Conservation (phyloP, 106 monocot species). For the Vanilla planifolia region DNA sequence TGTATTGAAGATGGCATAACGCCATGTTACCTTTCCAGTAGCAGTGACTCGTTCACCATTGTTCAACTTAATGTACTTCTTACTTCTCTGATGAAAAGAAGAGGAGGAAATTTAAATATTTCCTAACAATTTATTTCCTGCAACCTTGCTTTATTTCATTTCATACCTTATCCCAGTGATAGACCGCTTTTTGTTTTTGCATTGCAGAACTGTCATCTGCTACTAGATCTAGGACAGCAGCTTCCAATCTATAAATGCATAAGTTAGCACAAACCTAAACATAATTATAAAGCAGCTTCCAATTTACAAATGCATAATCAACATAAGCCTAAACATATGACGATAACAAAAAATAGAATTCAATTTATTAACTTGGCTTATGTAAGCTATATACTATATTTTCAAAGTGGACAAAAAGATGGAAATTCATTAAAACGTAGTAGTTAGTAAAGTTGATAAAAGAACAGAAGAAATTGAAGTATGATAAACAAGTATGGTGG, state of each 20-base stretch:
- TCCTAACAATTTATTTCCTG: not conserved
- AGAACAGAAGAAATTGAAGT: too few relatives aligned
- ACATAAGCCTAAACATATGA: too few relatives aligned
- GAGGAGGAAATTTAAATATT: not conserved
- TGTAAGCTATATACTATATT: too few relatives aligned
- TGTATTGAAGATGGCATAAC: not conserved
- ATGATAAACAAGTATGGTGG: too few relatives aligned
- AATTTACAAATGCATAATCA: too few relatives aligned
- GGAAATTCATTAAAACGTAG: too few relatives aligned
- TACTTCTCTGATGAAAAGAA: constrained; percentile 56
- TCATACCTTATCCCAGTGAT: constrained; percentile 96
- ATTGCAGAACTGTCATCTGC: constrained; percentile 82
- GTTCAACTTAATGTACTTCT: constrained; percentile 92
- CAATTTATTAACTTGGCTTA: too few relatives aligned
- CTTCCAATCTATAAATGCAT: constrained; percentile 56
- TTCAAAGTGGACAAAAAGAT: too few relatives aligned
- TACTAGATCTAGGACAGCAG: constrained; percentile 93
- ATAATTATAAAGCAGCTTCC: too few relatives aligned
- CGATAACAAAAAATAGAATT: too few relatives aligned
- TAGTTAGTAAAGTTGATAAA: too few relatives aligned
- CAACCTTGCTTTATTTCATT: not conserved
- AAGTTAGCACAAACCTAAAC: too few relatives aligned
- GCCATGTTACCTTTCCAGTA: constrained; percentile 76
- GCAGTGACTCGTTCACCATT: constrained; percentile 93
- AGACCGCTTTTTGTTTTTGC: constrained; percentile 74